Conservation (phyloP, 345 rosid genomes). For the Carallia pectinifolia region DNA sequence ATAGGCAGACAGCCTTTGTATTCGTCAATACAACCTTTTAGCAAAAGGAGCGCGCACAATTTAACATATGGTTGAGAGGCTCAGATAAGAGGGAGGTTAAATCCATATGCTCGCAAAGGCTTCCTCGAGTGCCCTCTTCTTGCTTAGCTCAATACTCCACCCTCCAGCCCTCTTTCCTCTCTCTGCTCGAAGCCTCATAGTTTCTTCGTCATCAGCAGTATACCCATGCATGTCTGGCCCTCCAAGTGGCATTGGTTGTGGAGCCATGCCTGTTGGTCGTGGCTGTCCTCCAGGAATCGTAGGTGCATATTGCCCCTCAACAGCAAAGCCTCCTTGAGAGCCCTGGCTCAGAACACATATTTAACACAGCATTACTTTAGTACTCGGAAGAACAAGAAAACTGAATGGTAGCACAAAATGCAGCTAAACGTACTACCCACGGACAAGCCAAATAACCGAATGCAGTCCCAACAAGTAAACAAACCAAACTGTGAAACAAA, state of each 20-base stretch:
- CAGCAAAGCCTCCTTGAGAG: slow-evolving; percentile 42
- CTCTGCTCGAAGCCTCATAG: slow-evolving; percentile 67
- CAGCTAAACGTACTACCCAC: too few relatives aligned
- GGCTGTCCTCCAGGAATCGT: slow-evolving; percentile 70
- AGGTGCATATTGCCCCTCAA: slow-evolving; percentile 59
- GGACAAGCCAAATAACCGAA: too few relatives aligned
- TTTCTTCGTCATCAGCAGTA: slow-evolving; percentile 61
- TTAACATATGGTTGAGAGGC: neutral
- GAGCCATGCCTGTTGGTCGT: slow-evolving; percentile 68
- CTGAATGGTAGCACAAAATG: too few relatives aligned
- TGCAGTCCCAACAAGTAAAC: neutral
- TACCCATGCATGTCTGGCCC: slow-evolving; percentile 56
- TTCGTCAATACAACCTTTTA: neutral
- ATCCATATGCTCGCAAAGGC: slow-evolving; percentile 89
- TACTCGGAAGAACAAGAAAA: neutral
- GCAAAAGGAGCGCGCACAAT: neutral
- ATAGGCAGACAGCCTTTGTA: neutral
- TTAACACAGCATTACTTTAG: neutral
- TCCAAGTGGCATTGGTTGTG: slow-evolving; percentile 70
- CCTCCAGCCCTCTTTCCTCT: slow-evolving; percentile 84
- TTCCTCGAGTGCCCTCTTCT: slow-evolving; percentile 87
- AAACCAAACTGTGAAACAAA: neutral
- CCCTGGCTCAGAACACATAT: slow-evolving; percentile 29
- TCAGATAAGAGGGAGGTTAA: slow-evolving; percentile 13
- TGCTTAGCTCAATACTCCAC: slow-evolving; percentile 78